Evolutionary conservation across 495 filamentous ascomycete species (phyloP), one percentile per base, ranked within the genome.

Genomic region (Hypoxylon rickii): DNA sequence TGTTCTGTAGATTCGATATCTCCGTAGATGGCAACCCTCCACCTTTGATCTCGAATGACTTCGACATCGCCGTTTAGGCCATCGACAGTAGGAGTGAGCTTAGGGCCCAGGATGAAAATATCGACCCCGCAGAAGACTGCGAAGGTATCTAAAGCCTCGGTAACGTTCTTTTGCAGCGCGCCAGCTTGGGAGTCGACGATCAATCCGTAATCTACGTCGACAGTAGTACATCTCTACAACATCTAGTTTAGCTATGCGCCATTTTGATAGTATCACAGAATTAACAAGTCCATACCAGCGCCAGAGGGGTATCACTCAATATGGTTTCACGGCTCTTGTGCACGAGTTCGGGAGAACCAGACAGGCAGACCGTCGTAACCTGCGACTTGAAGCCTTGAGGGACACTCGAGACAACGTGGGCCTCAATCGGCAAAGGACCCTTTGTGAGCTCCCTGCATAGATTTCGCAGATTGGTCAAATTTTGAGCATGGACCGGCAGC

Each of bases 1-100:
- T 97, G 91, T 73, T 98, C 94, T 7, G 89, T 86, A 67, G 89
- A 96, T 73, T 97, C 87, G 77, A 91, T 85, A 70, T 97, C 94
- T 26, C 95, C 95, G 63, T 93, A 97, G 58, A 98, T 95, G 47
- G 88, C 88, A 47, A 96, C 87, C 51, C 92, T 86, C 72, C 96
- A 87, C 48, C 94, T 83, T 60, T 91, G 85, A 64, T 96, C 90
- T 62, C 71, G 63, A 36, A 71, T 74, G 50, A 78, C 64, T 55
- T 78, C 74, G 26, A 73, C 70, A 49, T 82, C 80, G 19, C 80
- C 80, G 21, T 78, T 77, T 60, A 84, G 73, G 19, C 75, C 76
- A 38, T 87, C 87, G 42, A 86, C 84, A 45, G 87, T 88, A 7
- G 79, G 79, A 12, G 78, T 78, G 38, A 84, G 80, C 73, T 90